Evolutionary conservation across 2,329 filamentous ascomycete genomes (phyloP).

Genomic region (Colletotrichum lindemuthianum): DNA sequence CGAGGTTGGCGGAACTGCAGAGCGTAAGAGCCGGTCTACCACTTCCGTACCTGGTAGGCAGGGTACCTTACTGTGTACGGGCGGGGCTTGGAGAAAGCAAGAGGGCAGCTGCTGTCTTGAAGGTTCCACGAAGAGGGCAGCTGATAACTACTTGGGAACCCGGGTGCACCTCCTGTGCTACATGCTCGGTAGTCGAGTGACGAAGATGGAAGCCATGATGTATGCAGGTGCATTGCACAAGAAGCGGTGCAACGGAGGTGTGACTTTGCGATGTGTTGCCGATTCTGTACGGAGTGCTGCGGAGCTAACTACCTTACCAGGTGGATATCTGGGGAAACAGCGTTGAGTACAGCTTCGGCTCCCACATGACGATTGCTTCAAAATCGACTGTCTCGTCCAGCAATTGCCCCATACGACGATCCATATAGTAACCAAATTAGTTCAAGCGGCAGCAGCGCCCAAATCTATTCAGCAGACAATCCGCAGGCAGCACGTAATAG

Average conservation of each 20-base stretch:
- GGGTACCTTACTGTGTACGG: too few species aligned
- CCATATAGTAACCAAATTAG: too few species aligned
- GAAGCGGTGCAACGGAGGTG: constrained; percentile 1
- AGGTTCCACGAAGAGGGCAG: neutral
- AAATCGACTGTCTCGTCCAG: neutral
- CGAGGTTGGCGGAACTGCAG: too few species aligned
- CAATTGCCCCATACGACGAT: constrained; percentile 2
- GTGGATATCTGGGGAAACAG: constrained; percentile 27
- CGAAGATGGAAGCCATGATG: neutral
- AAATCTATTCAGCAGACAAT: too few species aligned
- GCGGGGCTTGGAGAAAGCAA: neutral
- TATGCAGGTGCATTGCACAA: constrained; percentile 19
- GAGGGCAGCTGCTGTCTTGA: neutral
- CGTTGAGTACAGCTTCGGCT: constrained; percentile 6
- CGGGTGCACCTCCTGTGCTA: constrained; percentile 3
- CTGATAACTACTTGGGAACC: neutral
- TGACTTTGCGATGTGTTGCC: neutral
- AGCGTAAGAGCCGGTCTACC: too few species aligned
- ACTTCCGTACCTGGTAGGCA: too few species aligned
- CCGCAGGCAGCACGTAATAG: neutral
- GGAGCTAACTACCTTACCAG: neutral
- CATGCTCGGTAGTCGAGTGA: too few species aligned
- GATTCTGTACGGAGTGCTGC: too few species aligned
- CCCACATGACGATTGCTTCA: neutral
- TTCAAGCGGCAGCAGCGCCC: too few species aligned